These are phyloP conservation scores for Diaporthe batatas DNA, from an alignment of 2,329 filamentous ascomycete genomes.

Conservation along the genomic window DNA sequence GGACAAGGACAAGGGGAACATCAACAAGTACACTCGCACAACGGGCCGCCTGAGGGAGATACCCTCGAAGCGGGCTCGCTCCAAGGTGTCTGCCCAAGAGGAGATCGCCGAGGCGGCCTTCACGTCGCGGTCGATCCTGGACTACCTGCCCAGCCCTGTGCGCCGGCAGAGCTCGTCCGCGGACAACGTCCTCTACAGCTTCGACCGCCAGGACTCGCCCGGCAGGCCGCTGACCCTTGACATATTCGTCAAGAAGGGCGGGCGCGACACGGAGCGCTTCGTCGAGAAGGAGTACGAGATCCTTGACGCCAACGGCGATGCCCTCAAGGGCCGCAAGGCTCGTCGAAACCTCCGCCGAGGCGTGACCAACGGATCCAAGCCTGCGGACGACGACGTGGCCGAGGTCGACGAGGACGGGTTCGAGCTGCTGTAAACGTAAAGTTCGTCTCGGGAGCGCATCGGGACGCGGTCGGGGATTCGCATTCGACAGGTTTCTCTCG, in stretches of 20 bases:
- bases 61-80: constrained; percentile 50
- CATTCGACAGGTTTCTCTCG: background rate
- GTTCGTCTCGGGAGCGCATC: background rate
- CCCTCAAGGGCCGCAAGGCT: constrained; percentile 59
- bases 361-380: constrained; percentile 41
- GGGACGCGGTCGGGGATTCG: background rate
- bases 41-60: constrained; percentile 44
- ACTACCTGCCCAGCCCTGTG: constrained; percentile 47
- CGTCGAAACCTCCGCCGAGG: constrained; percentile 55
- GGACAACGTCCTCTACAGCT: constrained; percentile 59
- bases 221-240: constrained; percentile 56
- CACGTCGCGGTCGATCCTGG: constrained; percentile 53
- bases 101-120: constrained; percentile 55
- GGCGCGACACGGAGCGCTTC: constrained; percentile 58
- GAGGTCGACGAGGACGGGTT: constrained; percentile 58
- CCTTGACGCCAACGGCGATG: constrained; percentile 59
- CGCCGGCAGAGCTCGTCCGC: constrained; percentile 45
- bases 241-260: constrained; percentile 54
- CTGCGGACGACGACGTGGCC: constrained; percentile 46
- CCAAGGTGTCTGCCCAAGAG: constrained; percentile 51
- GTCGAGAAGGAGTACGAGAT: constrained; percentile 64
- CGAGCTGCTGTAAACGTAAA: constrained; percentile 55
- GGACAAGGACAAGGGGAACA: constrained; percentile 51
- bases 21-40: constrained; percentile 53
- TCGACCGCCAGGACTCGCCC: constrained; percentile 56